phyloP scores from a whole-genome alignment of 2,329 filamentous ascomycete species.

The Aureobasidium sp. region DNA sequence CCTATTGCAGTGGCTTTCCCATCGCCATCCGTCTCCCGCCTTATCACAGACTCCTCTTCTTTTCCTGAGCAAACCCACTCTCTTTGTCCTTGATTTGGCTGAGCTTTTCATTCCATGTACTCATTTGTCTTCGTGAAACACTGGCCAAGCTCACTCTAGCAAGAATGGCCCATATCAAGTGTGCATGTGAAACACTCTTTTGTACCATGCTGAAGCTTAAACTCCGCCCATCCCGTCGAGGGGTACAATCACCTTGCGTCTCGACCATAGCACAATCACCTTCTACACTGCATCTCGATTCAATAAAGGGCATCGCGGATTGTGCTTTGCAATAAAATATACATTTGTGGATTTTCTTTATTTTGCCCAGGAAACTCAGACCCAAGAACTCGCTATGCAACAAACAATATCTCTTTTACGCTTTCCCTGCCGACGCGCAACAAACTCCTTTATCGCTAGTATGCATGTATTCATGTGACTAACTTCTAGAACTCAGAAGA shows the following conservation, averaged over 20 bases:
- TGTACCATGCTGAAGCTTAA: neutral
- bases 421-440: neutral
- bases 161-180: neutral
- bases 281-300: neutral
- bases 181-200: neutral
- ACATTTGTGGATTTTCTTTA: neutral
- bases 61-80: neutral
- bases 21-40: neutral
- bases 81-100: neutral
- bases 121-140: neutral
- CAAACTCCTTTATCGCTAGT: conserved; percentile 4
- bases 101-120: neutral
- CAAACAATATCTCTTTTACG: neutral
- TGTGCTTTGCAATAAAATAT: neutral
- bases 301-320: too few species aligned
- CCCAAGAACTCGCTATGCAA: neutral
- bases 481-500: neutral
- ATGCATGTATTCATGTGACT: neutral
- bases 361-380: neutral
- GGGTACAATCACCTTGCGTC: neutral
- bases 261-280: neutral
- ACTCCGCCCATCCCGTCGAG: neutral
- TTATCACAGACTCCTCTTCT: neutral
- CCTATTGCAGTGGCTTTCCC: neutral
- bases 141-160: neutral